Evolutionary conservation across 331 rosid genomes (phyloP).

Genomic region (Pyracantha coccinea): DNA sequence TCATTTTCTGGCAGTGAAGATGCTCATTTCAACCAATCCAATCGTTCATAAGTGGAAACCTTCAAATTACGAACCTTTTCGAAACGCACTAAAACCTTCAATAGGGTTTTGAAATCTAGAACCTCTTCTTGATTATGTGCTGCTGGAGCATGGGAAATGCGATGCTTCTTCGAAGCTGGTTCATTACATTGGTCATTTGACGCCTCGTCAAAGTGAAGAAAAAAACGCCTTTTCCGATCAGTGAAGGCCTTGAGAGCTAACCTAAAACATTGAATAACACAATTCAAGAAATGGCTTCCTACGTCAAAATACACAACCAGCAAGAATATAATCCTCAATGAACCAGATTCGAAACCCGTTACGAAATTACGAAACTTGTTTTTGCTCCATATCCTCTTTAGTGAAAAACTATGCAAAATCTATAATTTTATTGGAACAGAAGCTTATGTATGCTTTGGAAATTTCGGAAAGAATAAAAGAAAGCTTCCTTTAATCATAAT

Average conservation of each 20-base stretch:
- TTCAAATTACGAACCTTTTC: constrained; percentile 63
- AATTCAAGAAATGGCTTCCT: background rate
- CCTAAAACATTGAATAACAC: constrained; percentile 33
- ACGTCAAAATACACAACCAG: background rate
- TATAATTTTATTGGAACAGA: background rate
- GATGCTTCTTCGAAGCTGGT: constrained; percentile 46
- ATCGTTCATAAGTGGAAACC: constrained; percentile 54
- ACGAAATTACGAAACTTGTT: background rate
- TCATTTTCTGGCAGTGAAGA: constrained; percentile 53
- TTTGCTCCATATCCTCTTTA: background rate
- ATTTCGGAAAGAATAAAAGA: no score
- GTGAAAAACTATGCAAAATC: background rate
- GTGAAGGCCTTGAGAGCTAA: constrained; percentile 94
- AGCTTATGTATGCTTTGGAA: background rate
- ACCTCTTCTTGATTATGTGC: constrained; percentile 51
- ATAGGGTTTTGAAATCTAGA: constrained; percentile 34
- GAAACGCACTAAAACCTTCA: constrained; percentile 44
- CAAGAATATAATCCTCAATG: background rate
- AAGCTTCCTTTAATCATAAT: background rate
- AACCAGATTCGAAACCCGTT: background rate
- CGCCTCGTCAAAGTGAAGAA: constrained; percentile 78
- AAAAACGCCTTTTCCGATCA: constrained; percentile 80
- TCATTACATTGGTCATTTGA: constrained; percentile 30
- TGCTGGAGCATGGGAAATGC: constrained; percentile 35
- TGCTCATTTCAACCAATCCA: constrained; percentile 93